These are phyloP conservation scores for Auriscalpium vulgare DNA, from an alignment of 768 basidiomycete genomes.

Conservation along the genomic window DNA sequence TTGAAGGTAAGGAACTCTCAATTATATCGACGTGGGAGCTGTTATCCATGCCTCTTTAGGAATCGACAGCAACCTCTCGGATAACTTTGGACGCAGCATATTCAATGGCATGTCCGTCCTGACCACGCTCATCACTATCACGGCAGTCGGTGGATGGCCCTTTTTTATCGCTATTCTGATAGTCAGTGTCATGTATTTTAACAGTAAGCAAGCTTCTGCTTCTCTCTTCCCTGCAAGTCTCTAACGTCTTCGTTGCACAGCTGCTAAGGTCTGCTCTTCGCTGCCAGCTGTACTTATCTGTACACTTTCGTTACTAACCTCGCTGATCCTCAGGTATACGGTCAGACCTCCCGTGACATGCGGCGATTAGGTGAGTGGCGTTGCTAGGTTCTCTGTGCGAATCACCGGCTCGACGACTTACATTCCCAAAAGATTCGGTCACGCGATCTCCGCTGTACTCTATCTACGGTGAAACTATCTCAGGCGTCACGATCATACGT, in stretches of 20 bases:
- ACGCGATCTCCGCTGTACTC: slow-evolving; percentile 45
- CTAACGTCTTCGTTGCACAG: not conserved
- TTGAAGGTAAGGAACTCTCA: slow-evolving; percentile 44
- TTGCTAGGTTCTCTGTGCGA: not conserved
- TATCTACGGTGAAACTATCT: slow-evolving; percentile 45
- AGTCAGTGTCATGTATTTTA: slow-evolving; percentile 61
- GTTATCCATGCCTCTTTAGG: slow-evolving; percentile 32
- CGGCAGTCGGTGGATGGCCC: slow-evolving; percentile 68
- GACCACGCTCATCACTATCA: slow-evolving; percentile 69
- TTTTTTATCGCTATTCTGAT: slow-evolving; percentile 56
- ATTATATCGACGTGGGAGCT: not conserved
- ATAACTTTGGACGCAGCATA: slow-evolving; percentile 78
- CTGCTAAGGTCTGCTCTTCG: not conserved
- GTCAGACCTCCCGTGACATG: slow-evolving; percentile 85
- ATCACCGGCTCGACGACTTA: not conserved
- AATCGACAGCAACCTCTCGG: slow-evolving; percentile 75
- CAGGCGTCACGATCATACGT: slow-evolving; percentile 49
- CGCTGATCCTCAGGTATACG: slow-evolving; percentile 41
- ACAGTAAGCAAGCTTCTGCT: slow-evolving; percentile 35
- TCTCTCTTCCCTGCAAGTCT: not conserved
- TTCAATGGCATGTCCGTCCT: slow-evolving; percentile 60
- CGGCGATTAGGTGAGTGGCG: slow-evolving; percentile 53
- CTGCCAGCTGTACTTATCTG: slow-evolving; percentile 31
- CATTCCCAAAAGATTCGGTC: slow-evolving; percentile 27
- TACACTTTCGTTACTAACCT: not conserved